A percentile compares a stretch with the other conserved stretches of the same genome.
Conservation (phyloP, 2,329 filamentous ascomycete species). For the Harringtonia aguacate region DNA sequence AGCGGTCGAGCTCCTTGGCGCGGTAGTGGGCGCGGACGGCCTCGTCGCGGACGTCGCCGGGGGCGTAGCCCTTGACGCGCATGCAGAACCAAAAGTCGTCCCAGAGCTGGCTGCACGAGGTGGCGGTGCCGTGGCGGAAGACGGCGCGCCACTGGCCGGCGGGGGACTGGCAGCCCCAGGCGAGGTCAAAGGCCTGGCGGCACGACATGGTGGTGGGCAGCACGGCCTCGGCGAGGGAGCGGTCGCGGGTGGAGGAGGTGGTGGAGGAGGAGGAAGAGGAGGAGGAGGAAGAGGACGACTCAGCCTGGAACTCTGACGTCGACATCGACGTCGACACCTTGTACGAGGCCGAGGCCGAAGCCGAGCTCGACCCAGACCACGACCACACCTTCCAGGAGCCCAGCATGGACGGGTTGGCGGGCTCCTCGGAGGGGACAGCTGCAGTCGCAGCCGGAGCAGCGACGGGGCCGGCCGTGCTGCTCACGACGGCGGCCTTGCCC, state of each 20-base stretch:
- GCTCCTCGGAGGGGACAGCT: conserved; percentile 10
- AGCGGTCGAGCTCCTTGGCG: conserved; percentile 53
- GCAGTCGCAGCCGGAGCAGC: conserved; percentile 11
- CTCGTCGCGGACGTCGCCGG: conserved; percentile 43
- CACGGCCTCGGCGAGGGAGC: conserved; percentile 49
- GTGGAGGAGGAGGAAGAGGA: conserved; percentile 8
- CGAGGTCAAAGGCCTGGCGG: conserved; percentile 79
- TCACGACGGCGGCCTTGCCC: neutral
- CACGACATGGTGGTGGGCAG: conserved; percentile 82
- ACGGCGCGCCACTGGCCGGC: conserved; percentile 87
- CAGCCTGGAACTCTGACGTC: conserved; percentile 11
- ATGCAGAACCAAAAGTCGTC: conserved; percentile 97
- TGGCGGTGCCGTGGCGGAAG: conserved; percentile 73
- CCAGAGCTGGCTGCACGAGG: conserved; percentile 76
- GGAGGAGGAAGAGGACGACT: too few species aligned
- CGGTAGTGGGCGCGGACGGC: conserved; percentile 58
- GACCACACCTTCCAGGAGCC: neutral
- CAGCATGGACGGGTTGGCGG: neutral
- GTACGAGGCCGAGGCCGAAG: neutral
- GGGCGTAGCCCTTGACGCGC: conserved; percentile 58
- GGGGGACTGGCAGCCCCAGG: conserved; percentile 87
- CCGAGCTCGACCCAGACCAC: neutral
- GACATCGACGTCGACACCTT: neutral
- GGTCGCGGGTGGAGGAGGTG: conserved; percentile 8
- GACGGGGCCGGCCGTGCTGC: neutral